These are phyloP conservation scores for Scheffersomyces lignicola DNA, from an alignment of 1,139 yeast genomes.

Conservation along the genomic window DNA sequence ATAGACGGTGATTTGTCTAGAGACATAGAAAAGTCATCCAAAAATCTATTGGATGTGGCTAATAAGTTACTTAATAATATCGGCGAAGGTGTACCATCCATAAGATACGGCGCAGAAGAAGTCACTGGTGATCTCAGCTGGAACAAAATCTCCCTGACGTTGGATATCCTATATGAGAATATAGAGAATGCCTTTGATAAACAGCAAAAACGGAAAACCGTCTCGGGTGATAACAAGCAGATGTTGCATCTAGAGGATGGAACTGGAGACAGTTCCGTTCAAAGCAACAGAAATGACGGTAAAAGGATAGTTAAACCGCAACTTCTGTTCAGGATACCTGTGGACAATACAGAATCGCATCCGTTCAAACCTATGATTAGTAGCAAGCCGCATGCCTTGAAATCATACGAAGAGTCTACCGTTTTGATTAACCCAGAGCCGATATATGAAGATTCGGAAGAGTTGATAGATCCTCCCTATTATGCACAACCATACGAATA, in stretches of 20 bases:
- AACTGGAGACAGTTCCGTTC: slow-evolving; percentile 15
- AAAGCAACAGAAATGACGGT: slow-evolving; percentile 16
- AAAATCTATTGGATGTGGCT: slow-evolving; percentile 49
- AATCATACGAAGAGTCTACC: slow-evolving; percentile 53
- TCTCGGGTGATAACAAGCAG: slow-evolving; percentile 3
- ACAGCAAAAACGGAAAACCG: slow-evolving; percentile 10
- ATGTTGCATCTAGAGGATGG: slow-evolving; percentile 14
- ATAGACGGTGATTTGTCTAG: slow-evolving; percentile 54
- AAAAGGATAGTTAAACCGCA: slow-evolving; percentile 73
- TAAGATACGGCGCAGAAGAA: slow-evolving; percentile 40
- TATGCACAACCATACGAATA: slow-evolving; percentile 78
- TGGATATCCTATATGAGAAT: slow-evolving; percentile 76
- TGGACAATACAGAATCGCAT: slow-evolving; percentile 65
- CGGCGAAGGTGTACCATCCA: slow-evolving; percentile 16
- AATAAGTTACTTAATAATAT: slow-evolving; percentile 46
- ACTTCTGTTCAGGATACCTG: slow-evolving; percentile 48
- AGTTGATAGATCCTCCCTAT: slow-evolving; percentile 52
- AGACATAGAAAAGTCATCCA: slow-evolving; percentile 44
- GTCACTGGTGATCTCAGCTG: slow-evolving; percentile 43
- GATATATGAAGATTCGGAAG: slow-evolving; percentile 33
- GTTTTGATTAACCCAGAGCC: slow-evolving; percentile 31
- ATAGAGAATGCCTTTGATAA: slow-evolving; percentile 63
- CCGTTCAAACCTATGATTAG: slow-evolving; percentile 79
- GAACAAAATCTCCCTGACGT: slow-evolving; percentile 59
- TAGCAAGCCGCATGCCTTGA: slow-evolving; percentile 69